Base-by-base conservation (phyloP, 139 green algal species). In the Micractinium conductrix region DNA sequence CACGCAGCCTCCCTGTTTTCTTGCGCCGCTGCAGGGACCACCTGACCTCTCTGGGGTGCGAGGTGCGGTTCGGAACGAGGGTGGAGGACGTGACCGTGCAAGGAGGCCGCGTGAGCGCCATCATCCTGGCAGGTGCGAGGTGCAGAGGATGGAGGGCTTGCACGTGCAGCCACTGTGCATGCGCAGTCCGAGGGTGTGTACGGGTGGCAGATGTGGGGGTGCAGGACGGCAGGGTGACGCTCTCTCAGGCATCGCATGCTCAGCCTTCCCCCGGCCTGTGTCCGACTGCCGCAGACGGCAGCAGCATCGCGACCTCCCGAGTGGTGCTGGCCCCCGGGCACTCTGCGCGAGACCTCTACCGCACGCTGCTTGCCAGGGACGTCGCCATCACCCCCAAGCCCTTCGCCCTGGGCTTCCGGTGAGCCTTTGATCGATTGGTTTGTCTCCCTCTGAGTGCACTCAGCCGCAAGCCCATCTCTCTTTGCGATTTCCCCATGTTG, bases 391-490 rank as follows among this genome's bases (percentile, higher is more conserved):
- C 40, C 0, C 81, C 91, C 40, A 98, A 98, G 88, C 89, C 90
- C 40, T 97, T 96, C 85, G 92, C 95, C 14, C 83, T 96, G 72
- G 95, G 95, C 38, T 97, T 98, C 84, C 62, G 95, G 78, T 83
- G 78, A 33, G 78, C 9, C 53, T 30, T 19, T 4, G 2, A 62
- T 58, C 48, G 16, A 58, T 58, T 16, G 16, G 16, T 58, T n/a
- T n/a, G n/a, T n/a, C n/a, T n/a, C n/a, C n/a, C n/a, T n/a, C n/a
- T n/a, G n/a, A n/a, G n/a, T n/a, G n/a, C n/a, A n/a, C n/a, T n/a
- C n/a, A n/a, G n/a, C n/a, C n/a, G n/a, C n/a, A n/a, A n/a, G n/a
- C n/a, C n/a, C n/a, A n/a, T n/a, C n/a, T n/a, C n/a, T n/a, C n/a
- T n/a, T n/a, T n/a, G n/a, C n/a, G n/a, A n/a, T n/a, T n/a, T n/a